A percentile compares a stretch with the other conserved stretches of the same genome.
phyloP scores from a whole-genome alignment of 2,329 filamentous ascomycete genomes.

The Xylariales sp. region DNA sequence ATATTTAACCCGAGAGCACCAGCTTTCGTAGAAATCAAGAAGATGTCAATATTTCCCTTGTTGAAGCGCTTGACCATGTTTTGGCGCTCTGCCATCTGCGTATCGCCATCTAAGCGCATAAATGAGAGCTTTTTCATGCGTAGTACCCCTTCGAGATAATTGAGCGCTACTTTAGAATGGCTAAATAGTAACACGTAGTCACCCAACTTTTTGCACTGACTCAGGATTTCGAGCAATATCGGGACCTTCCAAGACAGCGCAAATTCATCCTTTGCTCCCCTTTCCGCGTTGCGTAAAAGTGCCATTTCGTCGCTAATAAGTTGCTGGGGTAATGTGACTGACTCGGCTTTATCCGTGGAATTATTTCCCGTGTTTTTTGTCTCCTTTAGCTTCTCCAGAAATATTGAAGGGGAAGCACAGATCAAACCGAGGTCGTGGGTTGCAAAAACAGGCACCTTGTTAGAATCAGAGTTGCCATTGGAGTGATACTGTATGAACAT shows the following conservation, averaged over 20 bases:
- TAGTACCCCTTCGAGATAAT: slow-evolving; percentile 74
- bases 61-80: slow-evolving; percentile 77
- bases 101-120: slow-evolving; percentile 75
- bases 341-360: slow-evolving; percentile 28
- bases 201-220: slow-evolving; percentile 66
- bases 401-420: slow-evolving; percentile 64
- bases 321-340: slow-evolving; percentile 45
- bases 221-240: slow-evolving; percentile 76
- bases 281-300: slow-evolving; percentile 50
- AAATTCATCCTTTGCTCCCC: slow-evolving; percentile 57
- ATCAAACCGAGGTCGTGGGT: slow-evolving; percentile 58
- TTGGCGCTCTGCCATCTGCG: slow-evolving; percentile 68
- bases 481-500: slow-evolving; percentile 53
- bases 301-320: slow-evolving; percentile 49
- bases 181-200: slow-evolving; percentile 89
- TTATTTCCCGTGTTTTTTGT: slow-evolving; percentile 25
- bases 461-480: slow-evolving; percentile 14
- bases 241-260: slow-evolving; percentile 74
- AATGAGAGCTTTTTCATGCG: slow-evolving; percentile 59
- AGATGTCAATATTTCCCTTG: slow-evolving; percentile 64
- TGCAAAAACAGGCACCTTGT: slow-evolving; percentile 50
- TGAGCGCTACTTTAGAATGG: slow-evolving; percentile 74
- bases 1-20: slow-evolving; percentile 89
- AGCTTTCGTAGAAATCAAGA: slow-evolving; percentile 85
- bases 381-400: slow-evolving; percentile 53